phyloP scores from a whole-genome alignment of 805 yeast species.

The Candida corydali region DNA sequence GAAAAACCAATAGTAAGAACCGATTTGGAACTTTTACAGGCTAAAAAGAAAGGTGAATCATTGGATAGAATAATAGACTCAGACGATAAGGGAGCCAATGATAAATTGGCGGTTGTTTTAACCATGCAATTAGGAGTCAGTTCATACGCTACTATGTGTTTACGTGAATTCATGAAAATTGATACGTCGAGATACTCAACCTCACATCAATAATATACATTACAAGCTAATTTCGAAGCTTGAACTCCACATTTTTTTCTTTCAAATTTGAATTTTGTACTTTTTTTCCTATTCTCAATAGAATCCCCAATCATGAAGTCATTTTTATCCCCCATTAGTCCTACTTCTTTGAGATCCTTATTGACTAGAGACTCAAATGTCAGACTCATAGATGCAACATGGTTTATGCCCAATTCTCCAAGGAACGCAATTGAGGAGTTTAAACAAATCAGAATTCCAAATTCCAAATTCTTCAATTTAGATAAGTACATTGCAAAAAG shows the following conservation, averaged over 20 bases:
- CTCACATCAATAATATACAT: too few relatives aligned
- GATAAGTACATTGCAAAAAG: constrained; percentile 57
- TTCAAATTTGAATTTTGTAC: too few relatives aligned
- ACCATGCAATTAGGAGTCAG: constrained; percentile 78
- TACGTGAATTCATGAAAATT: constrained; percentile 82
- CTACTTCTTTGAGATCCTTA: constrained; percentile 8
- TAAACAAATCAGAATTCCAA: constrained; percentile 52
- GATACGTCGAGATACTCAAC: constrained; percentile 49
- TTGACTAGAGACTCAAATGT: constrained; percentile 12
- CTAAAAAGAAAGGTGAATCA: constrained; percentile 21
- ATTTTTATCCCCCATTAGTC: constrained; percentile 6
- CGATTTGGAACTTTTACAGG: constrained; percentile 52
- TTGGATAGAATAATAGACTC: constrained; percentile 18
- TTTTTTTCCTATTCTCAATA: not conserved
- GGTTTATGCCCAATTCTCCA: constrained; percentile 83
- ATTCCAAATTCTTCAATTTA: constrained; percentile 73
- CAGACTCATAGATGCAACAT: constrained; percentile 79
- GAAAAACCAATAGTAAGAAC: constrained; percentile 73
- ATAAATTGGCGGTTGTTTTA: constrained; percentile 65
- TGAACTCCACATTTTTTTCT: not conserved
- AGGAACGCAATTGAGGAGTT: constrained; percentile 58
- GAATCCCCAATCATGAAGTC: constrained; percentile 3
- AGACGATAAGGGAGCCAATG: constrained; percentile 12
- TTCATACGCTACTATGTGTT: constrained; percentile 96
- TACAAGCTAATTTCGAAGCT: too few relatives aligned